Evolutionary conservation across 2,329 filamentous ascomycete species (phyloP).

Genomic region (Ophiostoma australiae): DNA sequence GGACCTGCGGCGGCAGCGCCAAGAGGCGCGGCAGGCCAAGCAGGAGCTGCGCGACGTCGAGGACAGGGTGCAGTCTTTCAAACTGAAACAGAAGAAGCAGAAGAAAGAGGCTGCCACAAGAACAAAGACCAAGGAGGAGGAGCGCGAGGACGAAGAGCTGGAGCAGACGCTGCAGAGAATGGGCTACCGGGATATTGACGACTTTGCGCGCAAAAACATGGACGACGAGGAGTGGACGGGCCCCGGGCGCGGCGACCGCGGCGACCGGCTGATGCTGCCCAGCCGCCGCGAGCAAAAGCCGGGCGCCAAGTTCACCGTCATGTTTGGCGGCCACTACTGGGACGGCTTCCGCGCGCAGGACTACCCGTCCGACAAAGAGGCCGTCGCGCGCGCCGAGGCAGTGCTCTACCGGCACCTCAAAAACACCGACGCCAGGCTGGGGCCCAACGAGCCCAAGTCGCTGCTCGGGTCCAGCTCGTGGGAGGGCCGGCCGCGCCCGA

Average conservation of each 20-base stretch:
- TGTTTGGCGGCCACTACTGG: slow-evolving; percentile 94
- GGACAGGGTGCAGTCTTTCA: neutral
- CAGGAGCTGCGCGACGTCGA: neutral
- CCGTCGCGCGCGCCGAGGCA: slow-evolving; percentile 61
- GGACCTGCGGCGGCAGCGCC: neutral
- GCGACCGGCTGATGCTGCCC: slow-evolving; percentile 4
- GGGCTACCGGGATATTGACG: neutral
- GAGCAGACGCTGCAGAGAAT: neutral
- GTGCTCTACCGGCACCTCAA: slow-evolving; percentile 68
- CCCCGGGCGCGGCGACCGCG: slow-evolving; percentile 22
- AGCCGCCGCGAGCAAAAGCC: slow-evolving; percentile 26
- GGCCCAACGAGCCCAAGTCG: neutral
- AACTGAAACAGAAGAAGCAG: neutral
- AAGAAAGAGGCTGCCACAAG: neutral
- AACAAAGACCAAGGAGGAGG: neutral
- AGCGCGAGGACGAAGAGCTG: neutral
- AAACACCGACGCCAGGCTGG: neutral
- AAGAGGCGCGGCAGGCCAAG: neutral
- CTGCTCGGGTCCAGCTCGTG: neutral
- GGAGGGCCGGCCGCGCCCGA: neutral
- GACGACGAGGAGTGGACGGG: slow-evolving; percentile 20
- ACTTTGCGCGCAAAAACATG: neutral
- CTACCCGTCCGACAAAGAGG: slow-evolving; percentile 62
- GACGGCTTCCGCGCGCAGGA: slow-evolving; percentile 43
- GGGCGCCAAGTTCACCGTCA: slow-evolving; percentile 86